Percentiles rank a stretch among this genome's conserved stretches.
Evolutionary conservation across 2,329 filamentous ascomycete genomes (phyloP).

Genomic region (Aureobasidium melanogenum): DNA sequence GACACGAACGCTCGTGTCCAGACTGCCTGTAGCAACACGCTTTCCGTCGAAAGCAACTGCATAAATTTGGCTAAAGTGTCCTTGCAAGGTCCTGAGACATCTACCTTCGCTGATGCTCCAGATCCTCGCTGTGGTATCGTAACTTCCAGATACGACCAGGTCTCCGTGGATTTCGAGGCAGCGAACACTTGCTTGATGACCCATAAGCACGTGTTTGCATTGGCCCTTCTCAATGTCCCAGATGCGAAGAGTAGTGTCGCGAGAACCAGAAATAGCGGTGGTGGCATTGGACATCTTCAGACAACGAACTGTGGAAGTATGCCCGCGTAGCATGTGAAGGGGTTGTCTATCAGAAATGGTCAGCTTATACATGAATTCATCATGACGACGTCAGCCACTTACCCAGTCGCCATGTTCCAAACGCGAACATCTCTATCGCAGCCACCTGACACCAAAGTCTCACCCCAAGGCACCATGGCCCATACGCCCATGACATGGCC

Average conservation of each 20-base stretch:
- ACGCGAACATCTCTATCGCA: slow-evolving; percentile 95
- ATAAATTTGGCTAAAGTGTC: slow-evolving; percentile 98
- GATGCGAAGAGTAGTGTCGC: slow-evolving; percentile 87
- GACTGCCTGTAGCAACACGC: slow-evolving; percentile 85
- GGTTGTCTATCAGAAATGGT: slow-evolving; percentile 23
- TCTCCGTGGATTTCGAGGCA: slow-evolving; percentile 95
- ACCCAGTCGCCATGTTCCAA: slow-evolving; percentile 93
- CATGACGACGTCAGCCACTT: slow-evolving; percentile 27
- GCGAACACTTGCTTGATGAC: slow-evolving; percentile 89
- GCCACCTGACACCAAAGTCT: slow-evolving; percentile 87
- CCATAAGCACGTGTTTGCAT: slow-evolving; percentile 84
- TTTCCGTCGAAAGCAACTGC: slow-evolving; percentile 95
- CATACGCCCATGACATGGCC: slow-evolving; percentile 99
- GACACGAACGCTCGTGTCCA: slow-evolving; percentile 93
- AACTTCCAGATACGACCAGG: slow-evolving; percentile 94
- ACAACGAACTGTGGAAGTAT: slow-evolving; percentile 93
- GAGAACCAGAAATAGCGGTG: slow-evolving; percentile 90
- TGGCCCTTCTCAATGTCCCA: slow-evolving; percentile 88
- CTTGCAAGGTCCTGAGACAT: slow-evolving; percentile 80
- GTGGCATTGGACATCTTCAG: slow-evolving; percentile 94
- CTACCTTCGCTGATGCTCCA: slow-evolving; percentile 97
- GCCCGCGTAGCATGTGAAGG: slow-evolving; percentile 77
- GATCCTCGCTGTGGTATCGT: slow-evolving; percentile 92
- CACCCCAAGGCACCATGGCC: slow-evolving; percentile 98
- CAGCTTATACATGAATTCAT: not conserved